Evolutionary conservation across 768 basidiomycete species (phyloP).

Genomic region (Polyporus arcularius): DNA sequence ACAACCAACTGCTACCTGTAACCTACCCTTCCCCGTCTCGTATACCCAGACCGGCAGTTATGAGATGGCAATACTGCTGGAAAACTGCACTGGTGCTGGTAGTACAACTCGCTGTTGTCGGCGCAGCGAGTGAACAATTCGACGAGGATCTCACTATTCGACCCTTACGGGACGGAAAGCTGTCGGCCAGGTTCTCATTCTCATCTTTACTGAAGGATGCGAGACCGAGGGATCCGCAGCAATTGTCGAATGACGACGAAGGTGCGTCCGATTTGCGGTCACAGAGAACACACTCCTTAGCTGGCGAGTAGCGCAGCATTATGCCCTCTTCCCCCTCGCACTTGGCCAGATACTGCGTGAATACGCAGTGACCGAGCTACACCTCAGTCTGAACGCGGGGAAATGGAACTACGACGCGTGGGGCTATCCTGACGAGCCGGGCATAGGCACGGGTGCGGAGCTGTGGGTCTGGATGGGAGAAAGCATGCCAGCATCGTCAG

Average conservation of each 20-base stretch:
- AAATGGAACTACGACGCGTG: slow-evolving; percentile 87
- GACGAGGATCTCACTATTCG: slow-evolving; percentile 55
- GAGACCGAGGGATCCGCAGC: slow-evolving; percentile 56
- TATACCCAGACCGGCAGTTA: neutral
- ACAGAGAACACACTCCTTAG: neutral
- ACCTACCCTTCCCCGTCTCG: too few species aligned
- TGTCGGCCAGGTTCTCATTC: slow-evolving; percentile 82
- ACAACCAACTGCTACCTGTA: too few species aligned
- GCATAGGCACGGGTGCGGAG: slow-evolving; percentile 85
- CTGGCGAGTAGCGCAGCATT: slow-evolving; percentile 68
- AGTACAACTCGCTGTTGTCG: slow-evolving; percentile 10
- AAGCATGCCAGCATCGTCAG: slow-evolving; percentile 19
- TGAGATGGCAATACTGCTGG: slow-evolving; percentile 9
- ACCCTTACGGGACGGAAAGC: slow-evolving; percentile 80
- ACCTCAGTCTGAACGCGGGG: slow-evolving; percentile 88
- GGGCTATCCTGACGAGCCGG: slow-evolving; percentile 77
- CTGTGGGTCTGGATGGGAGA: slow-evolving; percentile 93
- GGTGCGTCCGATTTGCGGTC: slow-evolving; percentile 37
- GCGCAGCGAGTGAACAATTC: slow-evolving; percentile 44
- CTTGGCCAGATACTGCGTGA: slow-evolving; percentile 85
- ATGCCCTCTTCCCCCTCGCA: slow-evolving; percentile 81
- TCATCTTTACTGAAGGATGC: slow-evolving; percentile 58
- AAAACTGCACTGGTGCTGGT: slow-evolving; percentile 6
- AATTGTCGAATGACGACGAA: slow-evolving; percentile 46
- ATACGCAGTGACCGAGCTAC: slow-evolving; percentile 85